Conservation (phyloP, 2,329 filamentous ascomycete species). For the Fusarium graminum region DNA sequence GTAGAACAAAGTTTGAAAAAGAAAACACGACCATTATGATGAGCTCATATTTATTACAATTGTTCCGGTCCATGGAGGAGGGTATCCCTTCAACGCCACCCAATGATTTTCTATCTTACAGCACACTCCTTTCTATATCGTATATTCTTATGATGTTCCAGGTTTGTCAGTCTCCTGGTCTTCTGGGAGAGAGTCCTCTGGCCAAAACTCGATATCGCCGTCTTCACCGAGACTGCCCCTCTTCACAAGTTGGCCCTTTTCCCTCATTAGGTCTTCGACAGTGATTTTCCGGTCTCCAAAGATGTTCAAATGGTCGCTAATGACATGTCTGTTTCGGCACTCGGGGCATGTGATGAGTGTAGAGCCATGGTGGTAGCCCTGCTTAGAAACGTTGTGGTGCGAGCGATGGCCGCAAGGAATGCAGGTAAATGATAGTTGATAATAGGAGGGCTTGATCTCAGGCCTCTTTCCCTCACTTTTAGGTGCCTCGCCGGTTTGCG, state of each 20-base stretch:
- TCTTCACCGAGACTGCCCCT: conserved; percentile 78
- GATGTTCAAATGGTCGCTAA: conserved; percentile 86
- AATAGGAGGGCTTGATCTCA: conserved; percentile 71
- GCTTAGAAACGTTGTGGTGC: conserved; percentile 89
- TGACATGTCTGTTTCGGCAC: conserved; percentile 90
- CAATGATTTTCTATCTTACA: conserved; percentile 43
- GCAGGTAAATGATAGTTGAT: conserved; percentile 93
- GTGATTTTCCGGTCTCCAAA: conserved; percentile 79
- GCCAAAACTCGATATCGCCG: conserved; percentile 94
- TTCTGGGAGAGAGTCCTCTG: conserved; percentile 67
- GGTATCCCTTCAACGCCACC: conserved; percentile 44
- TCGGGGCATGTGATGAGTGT: conserved; percentile 88
- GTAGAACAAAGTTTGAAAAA: conserved; percentile 26
- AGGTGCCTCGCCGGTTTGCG: conserved; percentile 35
- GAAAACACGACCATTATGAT: conserved; percentile 7
- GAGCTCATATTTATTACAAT: conserved; percentile 8
- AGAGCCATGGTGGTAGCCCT: conserved; percentile 92
- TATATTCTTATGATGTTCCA: conserved; percentile 10
- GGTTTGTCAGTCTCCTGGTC: conserved; percentile 36
- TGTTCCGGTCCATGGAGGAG: conserved; percentile 32
- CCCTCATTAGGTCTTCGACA: conserved; percentile 80
- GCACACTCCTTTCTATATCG: background rate
- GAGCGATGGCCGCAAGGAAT: conserved; percentile 84
- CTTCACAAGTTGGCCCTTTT: conserved; percentile 81
- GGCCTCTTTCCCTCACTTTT: conserved; percentile 51